A percentile compares a stretch with the other conserved stretches of the same genome.
Evolutionary conservation across 176 grass and related monocot genomes (phyloP).

Genomic region (Tuctoria greenei): DNA sequence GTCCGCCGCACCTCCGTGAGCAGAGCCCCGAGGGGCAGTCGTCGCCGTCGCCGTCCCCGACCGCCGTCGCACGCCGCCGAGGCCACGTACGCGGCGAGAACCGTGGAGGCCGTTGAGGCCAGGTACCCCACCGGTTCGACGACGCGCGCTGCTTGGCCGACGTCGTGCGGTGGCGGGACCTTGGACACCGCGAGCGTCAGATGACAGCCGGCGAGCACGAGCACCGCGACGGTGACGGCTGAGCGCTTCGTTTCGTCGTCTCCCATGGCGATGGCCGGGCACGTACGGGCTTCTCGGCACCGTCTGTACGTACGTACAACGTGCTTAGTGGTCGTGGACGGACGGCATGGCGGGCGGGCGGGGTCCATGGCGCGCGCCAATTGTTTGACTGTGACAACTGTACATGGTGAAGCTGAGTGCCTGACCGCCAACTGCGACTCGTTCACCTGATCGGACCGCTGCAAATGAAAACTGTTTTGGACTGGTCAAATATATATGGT

Average conservation of each 20-base stretch:
- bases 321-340: background rate
- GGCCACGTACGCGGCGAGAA: constrained; percentile 1
- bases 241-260: constrained; percentile 1
- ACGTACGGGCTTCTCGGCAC: background rate
- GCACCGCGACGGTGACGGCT: constrained; percentile 23
- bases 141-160: background rate
- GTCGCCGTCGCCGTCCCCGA: too few relatives aligned
- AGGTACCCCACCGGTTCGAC: constrained; percentile 15
- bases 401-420: background rate
- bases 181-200: background rate
- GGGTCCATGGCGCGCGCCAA: background rate
- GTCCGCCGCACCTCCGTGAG: constrained; percentile 21
- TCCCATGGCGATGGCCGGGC: background rate
- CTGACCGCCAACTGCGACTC: background rate
- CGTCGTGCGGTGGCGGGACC: background rate
- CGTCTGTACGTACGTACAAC: background rate
- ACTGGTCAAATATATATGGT: too few relatives aligned
- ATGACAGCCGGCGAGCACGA: constrained; percentile 24
- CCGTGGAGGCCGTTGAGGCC: background rate
- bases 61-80: background rate
- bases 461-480: too few relatives aligned
- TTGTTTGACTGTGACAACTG: background rate
- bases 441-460: background rate
- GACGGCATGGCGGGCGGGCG: background rate
- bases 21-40: background rate